A percentile compares a stretch with the other conserved stretches of the same genome.
These are phyloP conservation scores for Pythium rishiriense DNA, from an alignment of 352 stramenopile species.

Conservation along the genomic window DNA sequence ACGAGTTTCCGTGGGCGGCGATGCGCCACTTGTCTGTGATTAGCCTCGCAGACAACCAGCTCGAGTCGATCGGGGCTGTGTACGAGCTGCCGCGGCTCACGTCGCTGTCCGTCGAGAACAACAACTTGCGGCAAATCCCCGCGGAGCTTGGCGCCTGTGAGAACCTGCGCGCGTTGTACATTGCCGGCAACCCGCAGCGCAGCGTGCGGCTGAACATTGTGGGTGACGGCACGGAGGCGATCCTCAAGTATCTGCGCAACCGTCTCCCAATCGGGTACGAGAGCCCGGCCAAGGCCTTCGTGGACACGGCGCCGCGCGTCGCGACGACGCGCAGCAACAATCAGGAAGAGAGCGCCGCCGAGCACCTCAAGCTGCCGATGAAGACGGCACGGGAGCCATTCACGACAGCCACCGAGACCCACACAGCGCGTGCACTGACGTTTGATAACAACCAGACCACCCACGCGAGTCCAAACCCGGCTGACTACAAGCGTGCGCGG, in stretches of 20 bases:
- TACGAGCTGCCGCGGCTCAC: conserved; percentile 61
- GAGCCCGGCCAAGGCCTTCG: conserved; percentile 25
- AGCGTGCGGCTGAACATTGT: conserved; percentile 66
- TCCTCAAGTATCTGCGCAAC: conserved; percentile 75
- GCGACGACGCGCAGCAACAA: conserved; percentile 10
- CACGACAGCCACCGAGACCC: background rate
- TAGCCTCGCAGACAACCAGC: conserved; percentile 68
- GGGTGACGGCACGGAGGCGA: conserved; percentile 64
- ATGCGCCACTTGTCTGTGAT: conserved; percentile 69
- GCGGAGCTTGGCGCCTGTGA: conserved; percentile 55
- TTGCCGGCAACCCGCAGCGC: conserved; percentile 78
- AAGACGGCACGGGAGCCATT: conserved; percentile 23
- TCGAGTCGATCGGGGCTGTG: conserved; percentile 63
- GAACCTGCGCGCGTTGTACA: conserved; percentile 57
- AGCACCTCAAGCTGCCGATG: conserved; percentile 18
- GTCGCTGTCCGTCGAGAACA: conserved; percentile 82
- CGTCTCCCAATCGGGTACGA: conserved; percentile 37
- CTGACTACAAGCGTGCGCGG: conserved; percentile 33
- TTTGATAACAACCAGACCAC: conserved; percentile 20
- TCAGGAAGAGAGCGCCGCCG: conserved; percentile 6
- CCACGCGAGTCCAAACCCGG: conserved; percentile 29
- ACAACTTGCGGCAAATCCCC: conserved; percentile 80
- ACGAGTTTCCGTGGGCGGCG: conserved; percentile 54
- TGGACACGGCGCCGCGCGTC: conserved; percentile 21
- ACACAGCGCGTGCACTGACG: background rate